These are phyloP conservation scores for Andrographis paniculata DNA, from an alignment of 305 asterid species.

Conservation along the genomic window DNA sequence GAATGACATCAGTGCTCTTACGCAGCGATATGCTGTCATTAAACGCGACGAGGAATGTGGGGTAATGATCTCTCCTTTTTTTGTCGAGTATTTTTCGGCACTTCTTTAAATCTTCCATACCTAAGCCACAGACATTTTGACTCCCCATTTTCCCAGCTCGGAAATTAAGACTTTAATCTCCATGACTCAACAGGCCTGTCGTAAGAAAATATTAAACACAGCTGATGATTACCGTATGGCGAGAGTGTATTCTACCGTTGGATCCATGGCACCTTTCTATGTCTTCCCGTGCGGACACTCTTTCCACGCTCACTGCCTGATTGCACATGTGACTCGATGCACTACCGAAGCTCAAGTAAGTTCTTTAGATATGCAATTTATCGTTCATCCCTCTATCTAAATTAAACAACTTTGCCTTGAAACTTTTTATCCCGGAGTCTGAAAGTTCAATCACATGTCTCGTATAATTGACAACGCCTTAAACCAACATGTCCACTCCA, in stretches of 20 bases:
- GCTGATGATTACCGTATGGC: slow-evolving; percentile 62
- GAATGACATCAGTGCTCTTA: slow-evolving; percentile 86
- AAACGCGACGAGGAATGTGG: slow-evolving; percentile 92
- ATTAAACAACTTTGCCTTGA: too few species aligned
- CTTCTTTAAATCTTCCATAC: too few species aligned
- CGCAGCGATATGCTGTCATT: slow-evolving; percentile 82
- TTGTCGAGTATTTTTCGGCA: too few species aligned
- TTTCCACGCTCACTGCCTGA: slow-evolving; percentile 87
- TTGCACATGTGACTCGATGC: slow-evolving; percentile 86
- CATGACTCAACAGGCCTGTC: slow-evolving; percentile 58
- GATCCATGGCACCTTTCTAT: slow-evolving; percentile 93
- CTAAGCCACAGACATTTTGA: too few species aligned
- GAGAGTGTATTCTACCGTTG: slow-evolving; percentile 63
- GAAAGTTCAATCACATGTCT: too few species aligned
- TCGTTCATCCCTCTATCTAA: too few species aligned
- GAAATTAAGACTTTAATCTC: not conserved
- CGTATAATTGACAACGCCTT: too few species aligned
- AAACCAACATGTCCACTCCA: too few species aligned
- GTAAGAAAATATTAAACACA: slow-evolving; percentile 59
- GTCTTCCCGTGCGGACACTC: slow-evolving; percentile 98
- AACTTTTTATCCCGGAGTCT: too few species aligned
- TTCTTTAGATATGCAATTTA: slow-evolving; percentile 18
- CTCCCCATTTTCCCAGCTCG: not conserved
- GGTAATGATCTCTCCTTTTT: slow-evolving; percentile 44
- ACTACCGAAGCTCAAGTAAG: slow-evolving; percentile 81